A percentile compares a stretch with the other conserved stretches of the same genome.
These are phyloP conservation scores for Termitomyces sp. DNA, from an alignment of 768 basidiomycete genomes.

Conservation along the genomic window DNA sequence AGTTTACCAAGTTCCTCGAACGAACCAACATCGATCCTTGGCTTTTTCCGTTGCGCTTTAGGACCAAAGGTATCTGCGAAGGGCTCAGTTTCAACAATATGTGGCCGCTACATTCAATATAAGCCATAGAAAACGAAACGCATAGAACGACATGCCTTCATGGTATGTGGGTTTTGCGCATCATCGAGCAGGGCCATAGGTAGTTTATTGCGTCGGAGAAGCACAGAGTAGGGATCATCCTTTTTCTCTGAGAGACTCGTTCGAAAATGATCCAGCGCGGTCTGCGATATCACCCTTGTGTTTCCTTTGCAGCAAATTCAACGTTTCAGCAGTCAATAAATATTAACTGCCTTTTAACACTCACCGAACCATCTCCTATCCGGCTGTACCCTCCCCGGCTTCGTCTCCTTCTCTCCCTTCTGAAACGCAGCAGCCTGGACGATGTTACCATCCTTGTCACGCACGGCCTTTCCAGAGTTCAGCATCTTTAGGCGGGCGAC, in stretches of 20 bases:
- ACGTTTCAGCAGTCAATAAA: neutral
- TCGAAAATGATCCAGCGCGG: slow-evolving; percentile 93
- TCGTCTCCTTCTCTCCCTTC: slow-evolving; percentile 88
- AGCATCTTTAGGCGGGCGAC: slow-evolving; percentile 86
- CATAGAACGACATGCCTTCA: slow-evolving; percentile 46
- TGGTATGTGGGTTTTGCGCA: slow-evolving; percentile 70
- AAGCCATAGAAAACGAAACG: neutral
- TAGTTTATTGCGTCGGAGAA: slow-evolving; percentile 89
- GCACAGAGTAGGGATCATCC: slow-evolving; percentile 93
- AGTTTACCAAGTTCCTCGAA: slow-evolving; percentile 85
- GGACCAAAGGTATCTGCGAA: slow-evolving; percentile 94
- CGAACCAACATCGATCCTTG: slow-evolving; percentile 80
- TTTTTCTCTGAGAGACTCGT: slow-evolving; percentile 80
- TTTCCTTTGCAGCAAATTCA: slow-evolving; percentile 53
- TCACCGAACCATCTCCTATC: slow-evolving; percentile 97
- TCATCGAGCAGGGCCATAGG: slow-evolving; percentile 96
- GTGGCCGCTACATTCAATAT: slow-evolving; percentile 54
- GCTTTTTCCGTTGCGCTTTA: slow-evolving; percentile 90
- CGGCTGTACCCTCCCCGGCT: slow-evolving; percentile 87
- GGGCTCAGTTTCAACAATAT: slow-evolving; percentile 95
- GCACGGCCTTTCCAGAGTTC: slow-evolving; percentile 84
- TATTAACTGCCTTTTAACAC: slow-evolving; percentile 21
- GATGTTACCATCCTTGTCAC: slow-evolving; percentile 90
- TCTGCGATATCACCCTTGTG: slow-evolving; percentile 97
- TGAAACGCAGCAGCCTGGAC: slow-evolving; percentile 93